These are phyloP conservation scores for Farysia itapuensis DNA, from an alignment of 1,284 basidiomycete species.

Conservation along the genomic window DNA sequence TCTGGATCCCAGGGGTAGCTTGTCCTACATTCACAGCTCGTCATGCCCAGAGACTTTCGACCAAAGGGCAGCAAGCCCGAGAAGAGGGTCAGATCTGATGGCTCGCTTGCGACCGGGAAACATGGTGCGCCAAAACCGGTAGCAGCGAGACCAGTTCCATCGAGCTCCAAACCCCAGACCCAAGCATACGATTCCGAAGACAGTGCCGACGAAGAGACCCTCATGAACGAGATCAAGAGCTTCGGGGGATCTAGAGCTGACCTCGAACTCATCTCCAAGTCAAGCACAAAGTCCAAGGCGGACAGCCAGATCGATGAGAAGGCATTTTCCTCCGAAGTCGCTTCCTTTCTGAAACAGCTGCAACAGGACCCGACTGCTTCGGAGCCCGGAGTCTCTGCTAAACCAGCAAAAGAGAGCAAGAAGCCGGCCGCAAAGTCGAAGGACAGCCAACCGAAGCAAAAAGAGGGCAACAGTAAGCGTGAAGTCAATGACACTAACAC, in stretches of 20 bases:
- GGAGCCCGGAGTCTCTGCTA: constrained; percentile 3
- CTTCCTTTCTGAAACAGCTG: constrained; percentile 28
- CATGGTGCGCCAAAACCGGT: neutral
- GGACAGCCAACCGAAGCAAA: constrained; percentile 10
- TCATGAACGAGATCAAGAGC: constrained; percentile 36
- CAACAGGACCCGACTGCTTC: constrained; percentile 10
- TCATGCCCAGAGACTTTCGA: constrained; percentile 46
- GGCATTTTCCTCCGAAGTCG: constrained; percentile 22
- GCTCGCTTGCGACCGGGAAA: neutral
- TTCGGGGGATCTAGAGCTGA: constrained; percentile 29
- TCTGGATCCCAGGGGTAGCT: too few species aligned
- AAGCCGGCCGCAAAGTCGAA: constrained; percentile 5
- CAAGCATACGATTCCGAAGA: constrained; percentile 28
- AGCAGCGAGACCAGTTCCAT: neutral
- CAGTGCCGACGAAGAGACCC: constrained; percentile 27
- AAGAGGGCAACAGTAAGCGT: constrained; percentile 9
- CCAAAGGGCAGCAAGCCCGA: constrained; percentile 28
- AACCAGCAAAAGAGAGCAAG: constrained; percentile 7
- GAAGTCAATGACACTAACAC: neutral
- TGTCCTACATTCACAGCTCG: too few species aligned
- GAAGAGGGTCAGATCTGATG: neutral
- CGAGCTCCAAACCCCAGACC: neutral
- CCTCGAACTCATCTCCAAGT: constrained; percentile 29
- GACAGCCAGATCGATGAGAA: constrained; percentile 22
- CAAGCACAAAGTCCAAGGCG: constrained; percentile 19